Evolutionary conservation across 495 filamentous ascomycete species (phyloP).

Genomic region (Aspergillus homomorphus): DNA sequence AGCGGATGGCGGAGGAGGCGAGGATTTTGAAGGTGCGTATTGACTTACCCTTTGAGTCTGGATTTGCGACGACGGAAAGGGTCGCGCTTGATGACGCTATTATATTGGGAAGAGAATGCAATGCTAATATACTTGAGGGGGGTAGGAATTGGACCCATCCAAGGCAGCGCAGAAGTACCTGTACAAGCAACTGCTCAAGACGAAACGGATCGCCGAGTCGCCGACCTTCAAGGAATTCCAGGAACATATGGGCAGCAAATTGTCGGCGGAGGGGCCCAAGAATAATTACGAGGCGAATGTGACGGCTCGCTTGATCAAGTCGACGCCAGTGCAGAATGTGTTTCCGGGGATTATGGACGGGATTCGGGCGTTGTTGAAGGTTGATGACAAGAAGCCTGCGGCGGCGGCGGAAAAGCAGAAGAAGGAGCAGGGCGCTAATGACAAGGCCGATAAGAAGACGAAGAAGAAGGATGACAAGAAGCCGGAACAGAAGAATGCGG

Average conservation of each 20-base stretch:
- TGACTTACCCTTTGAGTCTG: constrained; percentile 2
- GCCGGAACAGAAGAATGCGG: constrained; percentile 2
- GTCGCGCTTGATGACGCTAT: too few relatives aligned
- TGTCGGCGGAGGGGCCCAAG: constrained; percentile 35
- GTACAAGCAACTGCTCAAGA: constrained; percentile 68
- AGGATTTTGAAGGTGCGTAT: constrained; percentile 65
- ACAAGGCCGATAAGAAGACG: constrained; percentile 28
- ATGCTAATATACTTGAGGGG: constrained; percentile 6
- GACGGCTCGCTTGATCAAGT: constrained; percentile 73
- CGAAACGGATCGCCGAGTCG: constrained; percentile 63
- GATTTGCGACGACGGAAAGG: too few relatives aligned
- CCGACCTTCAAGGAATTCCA: constrained; percentile 42
- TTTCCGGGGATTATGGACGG: constrained; percentile 59
- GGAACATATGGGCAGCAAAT: constrained; percentile 27
- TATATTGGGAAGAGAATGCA: too few relatives aligned
- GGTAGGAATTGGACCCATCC: constrained; percentile 60
- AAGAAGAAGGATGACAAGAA: constrained; percentile 15
- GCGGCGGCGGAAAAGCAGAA: too few relatives aligned
- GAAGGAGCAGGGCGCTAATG: too few relatives aligned
- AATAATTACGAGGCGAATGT: constrained; percentile 68
- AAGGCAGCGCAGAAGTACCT: constrained; percentile 66
- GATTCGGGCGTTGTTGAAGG: constrained; percentile 58
- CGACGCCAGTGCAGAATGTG: constrained; percentile 66
- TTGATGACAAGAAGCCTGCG: constrained; percentile 44
- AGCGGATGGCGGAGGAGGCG: constrained; percentile 70